Conservation (phyloP, 2,329 filamentous ascomycete species). For the Stenocarpella maydis region DNA sequence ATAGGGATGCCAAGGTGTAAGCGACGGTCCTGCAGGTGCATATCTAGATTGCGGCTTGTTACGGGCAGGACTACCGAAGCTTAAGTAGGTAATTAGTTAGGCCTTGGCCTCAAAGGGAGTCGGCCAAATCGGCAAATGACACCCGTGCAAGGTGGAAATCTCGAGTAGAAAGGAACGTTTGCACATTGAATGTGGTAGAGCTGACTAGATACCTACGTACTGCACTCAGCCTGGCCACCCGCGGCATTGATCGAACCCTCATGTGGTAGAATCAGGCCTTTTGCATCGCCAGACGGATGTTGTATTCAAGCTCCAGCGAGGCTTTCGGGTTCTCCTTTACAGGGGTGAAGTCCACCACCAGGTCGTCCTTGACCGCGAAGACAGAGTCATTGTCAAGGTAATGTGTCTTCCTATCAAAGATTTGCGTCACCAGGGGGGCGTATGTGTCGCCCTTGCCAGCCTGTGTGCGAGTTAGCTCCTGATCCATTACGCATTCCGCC, state of each 20-base stretch:
- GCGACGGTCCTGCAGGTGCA: not conserved
- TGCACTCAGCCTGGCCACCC: not conserved
- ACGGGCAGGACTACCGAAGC: no score
- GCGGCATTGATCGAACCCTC: not conserved
- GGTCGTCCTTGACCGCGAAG: constrained; percentile 49
- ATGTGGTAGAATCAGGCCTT: not conserved
- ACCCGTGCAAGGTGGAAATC: not conserved
- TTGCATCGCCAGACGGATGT: constrained; percentile 42
- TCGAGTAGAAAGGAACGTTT: not conserved
- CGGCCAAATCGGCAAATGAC: not conserved
- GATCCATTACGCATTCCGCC: no score
- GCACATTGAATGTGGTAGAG: not conserved
- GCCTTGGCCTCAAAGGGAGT: no score
- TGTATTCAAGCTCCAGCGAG: constrained; percentile 49
- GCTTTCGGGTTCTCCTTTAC: constrained; percentile 45
- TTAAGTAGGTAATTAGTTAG: no score
- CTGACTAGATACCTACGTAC: not conserved
- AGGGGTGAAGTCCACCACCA: constrained; percentile 49
- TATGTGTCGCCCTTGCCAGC: constrained; percentile 37
- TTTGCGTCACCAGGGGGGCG: constrained; percentile 63
- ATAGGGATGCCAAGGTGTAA: not conserved
- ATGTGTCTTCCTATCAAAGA: constrained; percentile 67
- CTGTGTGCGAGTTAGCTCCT: constrained; percentile 23
- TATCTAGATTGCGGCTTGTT: not conserved
- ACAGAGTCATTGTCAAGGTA: constrained; percentile 58